These are phyloP conservation scores for Vaccinium darrowii DNA, from an alignment of 148 eudicot genomes.

Conservation along the genomic window DNA sequence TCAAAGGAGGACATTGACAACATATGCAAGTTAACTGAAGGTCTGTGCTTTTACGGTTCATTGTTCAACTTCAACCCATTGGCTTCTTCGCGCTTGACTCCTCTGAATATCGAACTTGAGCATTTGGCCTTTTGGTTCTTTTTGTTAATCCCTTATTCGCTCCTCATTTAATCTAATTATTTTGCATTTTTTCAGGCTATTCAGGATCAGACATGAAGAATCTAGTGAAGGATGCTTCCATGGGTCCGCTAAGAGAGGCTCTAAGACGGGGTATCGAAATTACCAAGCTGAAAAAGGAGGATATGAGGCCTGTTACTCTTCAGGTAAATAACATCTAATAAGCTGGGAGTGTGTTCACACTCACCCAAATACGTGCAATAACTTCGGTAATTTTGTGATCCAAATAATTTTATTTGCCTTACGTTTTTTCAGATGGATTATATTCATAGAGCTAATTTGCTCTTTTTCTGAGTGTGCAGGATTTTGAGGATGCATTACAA, in stretches of 20 bases:
- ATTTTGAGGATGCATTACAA: slow-evolving; percentile 79
- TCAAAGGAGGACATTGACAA: slow-evolving; percentile 65
- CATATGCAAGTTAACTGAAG: slow-evolving; percentile 85
- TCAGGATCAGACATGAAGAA: slow-evolving; percentile 99
- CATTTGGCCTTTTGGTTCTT: not conserved
- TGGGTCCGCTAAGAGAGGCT: slow-evolving; percentile 98
- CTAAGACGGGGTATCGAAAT: slow-evolving; percentile 77
- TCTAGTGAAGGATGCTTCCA: slow-evolving; percentile 95
- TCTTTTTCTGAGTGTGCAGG: slow-evolving; percentile 40
- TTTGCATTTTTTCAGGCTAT: slow-evolving; percentile 55
- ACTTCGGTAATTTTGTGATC: slow-evolving; percentile 6
- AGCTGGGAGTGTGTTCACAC: not conserved
- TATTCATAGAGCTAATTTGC: not conserved
- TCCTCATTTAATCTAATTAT: not conserved
- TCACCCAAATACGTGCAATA: not conserved
- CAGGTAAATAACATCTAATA: slow-evolving; percentile 44
- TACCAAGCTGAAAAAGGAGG: slow-evolving; percentile 79
- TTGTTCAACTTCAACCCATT: slow-evolving; percentile 11
- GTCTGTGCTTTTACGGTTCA: slow-evolving; percentile 28
- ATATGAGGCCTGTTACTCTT: slow-evolving; percentile 84
- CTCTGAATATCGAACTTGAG: not conserved
- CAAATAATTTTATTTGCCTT: not conserved
- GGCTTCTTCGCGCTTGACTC: not conserved
- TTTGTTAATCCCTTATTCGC: not conserved
- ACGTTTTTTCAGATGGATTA: not conserved